Evolutionary conservation across 306 rosid genomes (phyloP), one percentile per base, ranked within the genome.

Genomic region (Sindora glabra): DNA sequence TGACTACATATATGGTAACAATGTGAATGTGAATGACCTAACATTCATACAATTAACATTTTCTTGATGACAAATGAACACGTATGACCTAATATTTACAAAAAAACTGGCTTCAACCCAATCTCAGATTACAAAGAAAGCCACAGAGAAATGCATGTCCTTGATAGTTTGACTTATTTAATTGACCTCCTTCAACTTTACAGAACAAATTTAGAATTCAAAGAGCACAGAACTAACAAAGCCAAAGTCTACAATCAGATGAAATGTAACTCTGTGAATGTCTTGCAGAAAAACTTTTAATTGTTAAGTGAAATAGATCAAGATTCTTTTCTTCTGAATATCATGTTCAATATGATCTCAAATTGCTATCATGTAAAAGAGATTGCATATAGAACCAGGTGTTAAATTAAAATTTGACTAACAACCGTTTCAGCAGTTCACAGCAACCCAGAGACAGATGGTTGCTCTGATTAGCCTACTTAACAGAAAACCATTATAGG

Each of bases 241-340:
- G 60, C 36, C 30, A 10, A 10, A 39, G 5, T 15, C 2, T 67
- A 46, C 63, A 56, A 56, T 50, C 56, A 42, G 33, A 25, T 15
- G n/a, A 45, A 37, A 72, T 55, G 40, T 23, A 51, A 72, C 46
- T 53, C 30, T 26, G 64, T 64, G 51, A 25, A n/a, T n/a, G 21
- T 36, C 37, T 56, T 21, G 9, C 46, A 23, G 11, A 9, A 9
- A 42, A 11, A 1, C 4, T 67, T 53, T 46, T 26, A 56, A 17
- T 64, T 69, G 38, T 37, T 26, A 65, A 22, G 69, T 44, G 48
- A 57, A 54, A 38, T 56, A 30, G 29, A 26, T 44, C 2, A 38
- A 4, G n/a, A n/a, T n/a, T 52, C n/a, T 38, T 56, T 23, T 55
- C 55, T 47, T 57, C 29, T 11, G 7, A 55, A 59, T 34, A 59